phyloP scores from a whole-genome alignment of 306 rosid genomes.

The Datisca glomerata region DNA sequence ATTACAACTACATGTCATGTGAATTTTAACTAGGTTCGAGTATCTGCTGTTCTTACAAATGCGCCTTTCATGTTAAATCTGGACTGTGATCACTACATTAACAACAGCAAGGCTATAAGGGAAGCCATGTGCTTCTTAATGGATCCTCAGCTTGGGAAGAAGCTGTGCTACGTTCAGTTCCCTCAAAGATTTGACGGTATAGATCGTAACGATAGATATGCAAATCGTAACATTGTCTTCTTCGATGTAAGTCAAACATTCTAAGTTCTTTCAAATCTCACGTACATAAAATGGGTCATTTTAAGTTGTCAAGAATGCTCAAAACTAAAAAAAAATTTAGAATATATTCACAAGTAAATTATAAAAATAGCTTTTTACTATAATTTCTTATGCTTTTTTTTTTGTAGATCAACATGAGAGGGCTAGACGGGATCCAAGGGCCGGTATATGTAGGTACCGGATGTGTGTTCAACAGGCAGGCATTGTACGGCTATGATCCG shows the following conservation, averaged over 20 bases:
- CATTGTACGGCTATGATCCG: conserved; percentile 79
- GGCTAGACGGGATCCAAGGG: conserved; percentile 96
- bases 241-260: conserved; percentile 52
- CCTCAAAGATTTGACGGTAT: conserved; percentile 86
- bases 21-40: conserved; percentile 91
- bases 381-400: too few relatives aligned
- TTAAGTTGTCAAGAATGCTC: too few relatives aligned
- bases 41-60: conserved; percentile 88
- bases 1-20: too few relatives aligned
- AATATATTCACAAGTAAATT: too few relatives aligned
- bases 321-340: too few relatives aligned
- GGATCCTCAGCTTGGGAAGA: conserved; percentile 82
- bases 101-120: conserved; percentile 77
- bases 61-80: conserved; percentile 91
- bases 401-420: conserved; percentile 88
- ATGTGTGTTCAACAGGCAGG: conserved; percentile 83
- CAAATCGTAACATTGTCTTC: conserved; percentile 64
- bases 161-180: conserved; percentile 76
- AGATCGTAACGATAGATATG: conserved; percentile 69
- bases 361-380: too few relatives aligned
- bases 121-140: conserved; percentile 96
- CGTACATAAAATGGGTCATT: too few relatives aligned
- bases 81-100: conserved; percentile 97
- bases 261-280: too few relatives aligned
- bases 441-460: conserved; percentile 92